These are phyloP conservation scores for Aureobasidium lini DNA, from an alignment of 2,329 filamentous ascomycete genomes.

Conservation along the genomic window DNA sequence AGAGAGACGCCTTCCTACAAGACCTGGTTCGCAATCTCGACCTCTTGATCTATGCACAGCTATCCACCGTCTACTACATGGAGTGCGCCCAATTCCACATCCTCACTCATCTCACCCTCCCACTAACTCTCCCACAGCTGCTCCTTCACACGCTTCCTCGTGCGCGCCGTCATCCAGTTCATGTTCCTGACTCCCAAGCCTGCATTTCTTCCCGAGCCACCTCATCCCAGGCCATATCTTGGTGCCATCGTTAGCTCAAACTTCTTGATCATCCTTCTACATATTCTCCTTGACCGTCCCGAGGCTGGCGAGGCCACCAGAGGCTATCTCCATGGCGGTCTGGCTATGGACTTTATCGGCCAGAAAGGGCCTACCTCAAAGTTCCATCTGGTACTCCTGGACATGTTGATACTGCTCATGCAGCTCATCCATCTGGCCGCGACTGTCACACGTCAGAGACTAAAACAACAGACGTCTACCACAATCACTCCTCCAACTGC, in stretches of 20 bases:
- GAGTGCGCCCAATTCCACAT: constrained; percentile 41
- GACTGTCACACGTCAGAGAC: constrained; percentile 44
- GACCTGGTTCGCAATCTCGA: constrained; percentile 51
- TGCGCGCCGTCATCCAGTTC: constrained; percentile 50
- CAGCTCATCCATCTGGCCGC: constrained; percentile 52
- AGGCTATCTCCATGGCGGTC: constrained; percentile 53
- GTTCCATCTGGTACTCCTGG: constrained; percentile 44
- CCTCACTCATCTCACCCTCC: background rate
- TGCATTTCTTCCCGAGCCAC: constrained; percentile 43
- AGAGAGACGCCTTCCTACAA: constrained; percentile 44
- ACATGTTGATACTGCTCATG: constrained; percentile 46
- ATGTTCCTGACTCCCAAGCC: constrained; percentile 54
- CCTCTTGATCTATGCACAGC: constrained; percentile 53
- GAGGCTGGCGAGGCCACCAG: constrained; percentile 40
- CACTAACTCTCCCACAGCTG: constrained; percentile 36
- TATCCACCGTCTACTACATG: constrained; percentile 56
- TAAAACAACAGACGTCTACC: constrained; percentile 31
- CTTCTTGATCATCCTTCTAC: constrained; percentile 48
- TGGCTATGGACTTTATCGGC: constrained; percentile 59
- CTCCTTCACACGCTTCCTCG: constrained; percentile 49
- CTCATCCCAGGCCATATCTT: constrained; percentile 43
- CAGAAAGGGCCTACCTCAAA: constrained; percentile 51
- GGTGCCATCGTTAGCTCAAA: constrained; percentile 47
- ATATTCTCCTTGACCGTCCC: constrained; percentile 35
- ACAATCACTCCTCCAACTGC: constrained; percentile 20